These are phyloP conservation scores for Trichothecium sympodiale DNA, from an alignment of 2,329 filamentous ascomycete species.

Conservation along the genomic window DNA sequence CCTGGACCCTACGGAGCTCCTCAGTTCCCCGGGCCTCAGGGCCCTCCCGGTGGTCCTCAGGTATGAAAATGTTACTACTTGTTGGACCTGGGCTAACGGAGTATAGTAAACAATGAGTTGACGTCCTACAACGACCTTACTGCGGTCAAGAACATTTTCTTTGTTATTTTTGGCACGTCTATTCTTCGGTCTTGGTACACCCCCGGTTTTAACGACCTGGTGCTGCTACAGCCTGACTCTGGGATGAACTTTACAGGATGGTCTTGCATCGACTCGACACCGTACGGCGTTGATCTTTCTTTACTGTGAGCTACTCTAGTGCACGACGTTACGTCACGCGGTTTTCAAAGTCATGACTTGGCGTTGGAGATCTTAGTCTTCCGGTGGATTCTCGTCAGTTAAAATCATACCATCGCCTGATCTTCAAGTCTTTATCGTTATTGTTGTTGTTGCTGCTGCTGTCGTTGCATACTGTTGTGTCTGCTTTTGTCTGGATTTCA, in stretches of 20 bases:
- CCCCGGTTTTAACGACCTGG: background rate
- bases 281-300: background rate
- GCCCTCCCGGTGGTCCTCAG: constrained; percentile 24
- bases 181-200: background rate
- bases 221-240: background rate
- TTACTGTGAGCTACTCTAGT: constrained; percentile 19
- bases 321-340: constrained; percentile 13
- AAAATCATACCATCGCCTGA: constrained; percentile 9
- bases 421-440: constrained; percentile 15
- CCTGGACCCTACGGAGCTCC: constrained; percentile 33
- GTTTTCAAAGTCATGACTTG: constrained; percentile 22
- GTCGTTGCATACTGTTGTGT: too few relatives aligned
- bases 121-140: too few relatives aligned
- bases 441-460: background rate
- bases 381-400: constrained; percentile 25
- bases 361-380: constrained; percentile 28
- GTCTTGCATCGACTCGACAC: too few relatives aligned
- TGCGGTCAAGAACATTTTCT: background rate
- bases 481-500: too few relatives aligned
- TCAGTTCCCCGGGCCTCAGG: constrained; percentile 21
- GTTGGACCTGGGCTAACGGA: too few relatives aligned
- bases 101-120: too few relatives aligned
- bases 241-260: background rate
- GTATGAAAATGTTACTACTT: constrained; percentile 11
- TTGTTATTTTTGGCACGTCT: background rate